These are phyloP conservation scores for Litsea cubeba DNA, from an alignment of 164 flowering plant species.

Conservation along the genomic window DNA sequence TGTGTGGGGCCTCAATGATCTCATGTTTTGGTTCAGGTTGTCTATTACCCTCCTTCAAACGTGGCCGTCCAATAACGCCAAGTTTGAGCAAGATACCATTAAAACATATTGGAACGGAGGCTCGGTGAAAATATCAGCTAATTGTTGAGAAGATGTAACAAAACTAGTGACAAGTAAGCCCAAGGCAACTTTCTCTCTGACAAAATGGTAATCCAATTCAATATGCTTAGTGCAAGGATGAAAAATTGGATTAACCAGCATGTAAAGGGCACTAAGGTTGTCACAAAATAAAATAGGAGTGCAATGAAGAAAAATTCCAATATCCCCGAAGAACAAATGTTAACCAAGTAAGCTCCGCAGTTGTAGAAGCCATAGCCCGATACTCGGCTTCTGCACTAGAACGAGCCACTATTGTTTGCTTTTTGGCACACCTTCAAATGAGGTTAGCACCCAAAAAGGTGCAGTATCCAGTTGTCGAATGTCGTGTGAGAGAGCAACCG, in stretches of 20 bases:
- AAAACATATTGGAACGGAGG: not conserved
- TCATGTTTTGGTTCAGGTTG: too few relatives aligned
- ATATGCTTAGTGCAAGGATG: not conserved
- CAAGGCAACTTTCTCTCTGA: not conserved
- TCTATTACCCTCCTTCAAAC: not conserved
- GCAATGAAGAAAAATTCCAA: not conserved
- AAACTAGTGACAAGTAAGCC: not conserved
- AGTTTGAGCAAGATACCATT: not conserved
- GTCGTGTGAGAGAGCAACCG: not conserved
- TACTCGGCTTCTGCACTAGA: not conserved
- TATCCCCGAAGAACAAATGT: not conserved
- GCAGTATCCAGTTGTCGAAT: too few relatives aligned
- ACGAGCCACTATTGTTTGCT: not conserved
- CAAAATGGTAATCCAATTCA: not conserved
- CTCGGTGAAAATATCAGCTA: not conserved
- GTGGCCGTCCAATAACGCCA: not conserved
- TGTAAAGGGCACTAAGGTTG: not conserved
- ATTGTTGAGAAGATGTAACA: not conserved
- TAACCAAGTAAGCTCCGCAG: not conserved
- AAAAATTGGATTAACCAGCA: not conserved
- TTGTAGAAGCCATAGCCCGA: not conserved
- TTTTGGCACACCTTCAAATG: not conserved
- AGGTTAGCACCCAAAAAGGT: not conserved
- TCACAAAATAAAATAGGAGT: not conserved
- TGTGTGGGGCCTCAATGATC: too few relatives aligned